Base-by-base conservation (phyloP, 2,329 filamentous ascomycete genomes). In the Didymella sp. region DNA sequence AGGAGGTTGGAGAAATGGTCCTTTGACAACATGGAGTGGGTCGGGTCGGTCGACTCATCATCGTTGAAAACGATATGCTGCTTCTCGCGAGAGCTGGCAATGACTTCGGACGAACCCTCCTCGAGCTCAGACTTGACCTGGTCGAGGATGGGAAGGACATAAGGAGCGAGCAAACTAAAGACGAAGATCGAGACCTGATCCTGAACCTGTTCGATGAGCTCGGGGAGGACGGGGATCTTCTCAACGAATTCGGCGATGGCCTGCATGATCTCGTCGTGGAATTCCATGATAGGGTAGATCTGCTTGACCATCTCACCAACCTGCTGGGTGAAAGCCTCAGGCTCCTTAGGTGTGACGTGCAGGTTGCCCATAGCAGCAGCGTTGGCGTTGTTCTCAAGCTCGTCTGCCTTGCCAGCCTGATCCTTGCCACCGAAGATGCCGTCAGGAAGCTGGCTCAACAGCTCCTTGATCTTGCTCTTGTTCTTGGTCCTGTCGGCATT, bases 11-110 rank as follows among this genome's bases (percentile, higher is more conserved):
- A 90, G 76, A 97, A 97, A 77, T 97, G 93, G 70, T 97, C 93
- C 80, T 97, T 97, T 57, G 92, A 92, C 49, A 97, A 81, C 93
- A 96, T 96, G 19, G 91, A 96, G 79, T 97, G 93, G 1, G 93
- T 97, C 0, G 93, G 94, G 70, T 97, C 89, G 19, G 86, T 87
- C 61, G 81, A 89, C 48, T 84, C 61, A 70, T 96, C 89, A 63
- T 97, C 88, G 41, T 90, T 78, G 77, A 96, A 97, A 46, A 97
- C 92, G 64, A 96, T 84, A 69, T 90, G 87, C 78, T 96, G 92
- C 80, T 96, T 89, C 49, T 89, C 85, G 74, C 89, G 84, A 74
- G 90, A 94, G 79, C 89, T 92, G 68, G 91, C 83, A 62, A 97
- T 96, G 69, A 97, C 89, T 76, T 96, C 91, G 2, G 86, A 88